Conservation (phyloP, 2,329 filamentous ascomycete genomes). For the Aspergillus bombycis region DNA sequence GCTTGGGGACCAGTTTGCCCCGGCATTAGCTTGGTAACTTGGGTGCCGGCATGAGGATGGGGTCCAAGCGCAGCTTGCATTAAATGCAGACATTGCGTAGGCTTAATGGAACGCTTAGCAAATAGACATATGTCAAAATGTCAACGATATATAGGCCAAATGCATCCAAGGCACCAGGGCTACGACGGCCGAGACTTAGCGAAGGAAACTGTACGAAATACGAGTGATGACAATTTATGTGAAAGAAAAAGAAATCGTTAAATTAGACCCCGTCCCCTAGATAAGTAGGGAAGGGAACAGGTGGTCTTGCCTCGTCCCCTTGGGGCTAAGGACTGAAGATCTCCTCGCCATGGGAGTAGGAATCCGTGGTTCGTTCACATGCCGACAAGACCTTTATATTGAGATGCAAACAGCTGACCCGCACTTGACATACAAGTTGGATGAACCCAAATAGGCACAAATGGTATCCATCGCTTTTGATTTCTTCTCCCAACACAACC, state of each 20-base stretch:
- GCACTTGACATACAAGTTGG: constrained; percentile 44
- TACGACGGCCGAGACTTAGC: not conserved
- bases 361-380: constrained; percentile 27
- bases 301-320: constrained; percentile 10
- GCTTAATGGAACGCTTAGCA: not conserved
- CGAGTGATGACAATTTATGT: not conserved
- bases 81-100: not conserved
- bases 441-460: constrained; percentile 33
- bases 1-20: not conserved
- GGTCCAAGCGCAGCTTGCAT: not conserved
- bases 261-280: constrained; percentile 23
- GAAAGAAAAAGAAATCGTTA: constrained; percentile 25
- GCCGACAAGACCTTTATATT: constrained; percentile 46
- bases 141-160: not conserved
- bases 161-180: not conserved
- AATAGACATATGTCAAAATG: not conserved
- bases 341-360: constrained; percentile 21
- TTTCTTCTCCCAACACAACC: constrained; percentile 37
- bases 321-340: constrained; percentile 10
- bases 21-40: not conserved
- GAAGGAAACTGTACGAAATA: not conserved
- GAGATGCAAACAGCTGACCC: constrained; percentile 44
- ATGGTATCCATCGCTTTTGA: constrained; percentile 41
- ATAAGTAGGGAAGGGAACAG: constrained; percentile 19
- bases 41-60: too few species aligned